These are phyloP conservation scores for Rubroboletus pulcherrimus DNA, from an alignment of 768 basidiomycete species.

Conservation along the genomic window DNA sequence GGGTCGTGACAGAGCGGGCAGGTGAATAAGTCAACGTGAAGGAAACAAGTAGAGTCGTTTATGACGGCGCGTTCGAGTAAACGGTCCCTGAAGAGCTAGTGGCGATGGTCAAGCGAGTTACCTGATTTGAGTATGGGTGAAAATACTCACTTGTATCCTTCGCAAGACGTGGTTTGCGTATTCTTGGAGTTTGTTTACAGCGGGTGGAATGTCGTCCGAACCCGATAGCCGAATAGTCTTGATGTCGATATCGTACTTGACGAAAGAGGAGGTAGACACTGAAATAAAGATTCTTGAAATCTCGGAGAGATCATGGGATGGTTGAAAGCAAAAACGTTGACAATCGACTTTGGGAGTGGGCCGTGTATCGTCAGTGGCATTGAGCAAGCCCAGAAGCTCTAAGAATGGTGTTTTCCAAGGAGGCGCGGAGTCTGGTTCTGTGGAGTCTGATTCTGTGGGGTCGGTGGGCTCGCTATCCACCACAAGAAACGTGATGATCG, in stretches of 20 bases:
- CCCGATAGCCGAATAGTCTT: not conserved
- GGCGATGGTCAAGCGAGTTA: not conserved
- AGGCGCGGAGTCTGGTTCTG: not conserved
- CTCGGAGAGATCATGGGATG: slow-evolving; percentile 6
- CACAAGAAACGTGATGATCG: slow-evolving; percentile 6
- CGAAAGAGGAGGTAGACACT: not conserved
- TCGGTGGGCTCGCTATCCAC: not conserved
- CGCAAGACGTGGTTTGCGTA: slow-evolving; percentile 1
- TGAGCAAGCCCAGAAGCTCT: slow-evolving; percentile 8
- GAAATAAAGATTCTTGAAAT: slow-evolving; percentile 13
- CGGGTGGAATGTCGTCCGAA: not conserved
- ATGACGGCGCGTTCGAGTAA: slow-evolving; percentile 1
- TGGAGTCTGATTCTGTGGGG: not conserved
- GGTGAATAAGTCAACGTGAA: slow-evolving; percentile 9
- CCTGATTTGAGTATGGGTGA: not conserved
- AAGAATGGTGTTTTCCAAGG: slow-evolving; percentile 11
- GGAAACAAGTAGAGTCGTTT: not conserved
- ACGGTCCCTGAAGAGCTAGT: slow-evolving; percentile 9
- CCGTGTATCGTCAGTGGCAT: not conserved
- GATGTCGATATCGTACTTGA: slow-evolving; percentile 9
- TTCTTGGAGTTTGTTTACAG: slow-evolving; percentile 7
- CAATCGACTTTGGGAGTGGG: not conserved
- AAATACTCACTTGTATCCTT: slow-evolving; percentile 4
- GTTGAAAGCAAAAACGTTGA: slow-evolving; percentile 15
- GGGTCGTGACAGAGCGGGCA: slow-evolving; percentile 6